phyloP scores from a whole-genome alignment of 768 basidiomycete species.

The Russula griseocarnosa region DNA sequence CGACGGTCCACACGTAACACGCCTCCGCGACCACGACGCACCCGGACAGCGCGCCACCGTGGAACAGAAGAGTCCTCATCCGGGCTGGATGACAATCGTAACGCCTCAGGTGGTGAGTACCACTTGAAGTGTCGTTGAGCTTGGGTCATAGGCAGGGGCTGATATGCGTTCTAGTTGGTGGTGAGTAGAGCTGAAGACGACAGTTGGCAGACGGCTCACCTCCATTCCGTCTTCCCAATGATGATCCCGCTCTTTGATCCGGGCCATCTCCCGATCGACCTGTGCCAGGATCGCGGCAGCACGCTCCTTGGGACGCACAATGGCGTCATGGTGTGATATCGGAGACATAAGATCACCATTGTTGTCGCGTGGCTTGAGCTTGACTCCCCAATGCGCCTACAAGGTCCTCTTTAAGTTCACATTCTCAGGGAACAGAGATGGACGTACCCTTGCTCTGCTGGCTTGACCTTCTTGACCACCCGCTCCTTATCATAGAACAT shows the following conservation, averaged over 20 bases:
- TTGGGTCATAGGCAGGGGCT: slow-evolving; percentile 54
- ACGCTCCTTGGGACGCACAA: slow-evolving; percentile 65
- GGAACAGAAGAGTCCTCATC: slow-evolving; percentile 35
- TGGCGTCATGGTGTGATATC: slow-evolving; percentile 44
- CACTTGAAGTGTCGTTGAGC: slow-evolving; percentile 66
- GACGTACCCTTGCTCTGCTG: slow-evolving; percentile 33
- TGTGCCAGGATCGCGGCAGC: slow-evolving; percentile 53
- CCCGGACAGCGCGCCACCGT: slow-evolving; percentile 52
- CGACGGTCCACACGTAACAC: slow-evolving; percentile 73
- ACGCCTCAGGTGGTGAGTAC: slow-evolving; percentile 41
- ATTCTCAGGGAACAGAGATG: neutral
- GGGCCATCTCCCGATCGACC: slow-evolving; percentile 57
- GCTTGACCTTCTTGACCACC: slow-evolving; percentile 55
- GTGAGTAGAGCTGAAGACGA: slow-evolving; percentile 12
- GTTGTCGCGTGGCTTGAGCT: slow-evolving; percentile 46
- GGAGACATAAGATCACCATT: slow-evolving; percentile 41
- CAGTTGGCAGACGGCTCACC: slow-evolving; percentile 41
- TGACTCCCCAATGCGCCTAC: slow-evolving; percentile 48
- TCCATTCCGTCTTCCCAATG: slow-evolving; percentile 88
- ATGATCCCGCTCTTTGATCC: slow-evolving; percentile 65
- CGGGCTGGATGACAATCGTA: slow-evolving; percentile 34
- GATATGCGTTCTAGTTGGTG: slow-evolving; percentile 58
- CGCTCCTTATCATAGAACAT: slow-evolving; percentile 69
- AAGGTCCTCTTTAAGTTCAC: neutral
- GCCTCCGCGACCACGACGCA: slow-evolving; percentile 81